Conservation (phyloP, 1,284 basidiomycete genomes). For the Pascua sp. region DNA sequence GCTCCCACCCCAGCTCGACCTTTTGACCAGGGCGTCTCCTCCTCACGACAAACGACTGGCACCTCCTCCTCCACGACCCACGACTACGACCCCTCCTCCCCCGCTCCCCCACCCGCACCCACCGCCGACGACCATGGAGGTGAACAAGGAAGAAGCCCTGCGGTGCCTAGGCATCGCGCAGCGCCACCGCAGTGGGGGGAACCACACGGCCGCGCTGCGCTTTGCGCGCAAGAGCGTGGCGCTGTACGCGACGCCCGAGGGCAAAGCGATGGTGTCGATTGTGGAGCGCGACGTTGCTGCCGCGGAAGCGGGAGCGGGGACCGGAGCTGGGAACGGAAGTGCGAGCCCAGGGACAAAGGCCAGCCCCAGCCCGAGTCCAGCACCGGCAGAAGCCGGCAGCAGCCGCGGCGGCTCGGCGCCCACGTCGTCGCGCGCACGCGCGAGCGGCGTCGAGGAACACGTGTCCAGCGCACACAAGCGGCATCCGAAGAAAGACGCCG, state of each 20-base stretch:
- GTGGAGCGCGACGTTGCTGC: constrained; percentile 43
- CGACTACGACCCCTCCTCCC: no score
- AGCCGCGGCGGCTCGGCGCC: not conserved
- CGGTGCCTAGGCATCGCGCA: constrained; percentile 74
- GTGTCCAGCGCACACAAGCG: constrained; percentile 42
- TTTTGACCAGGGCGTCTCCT: no score
- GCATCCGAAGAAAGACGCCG: constrained; percentile 3
- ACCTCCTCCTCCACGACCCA: no score
- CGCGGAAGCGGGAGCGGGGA: constrained; percentile 32
- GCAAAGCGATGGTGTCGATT: constrained; percentile 51
- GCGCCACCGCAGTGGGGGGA: constrained; percentile 66
- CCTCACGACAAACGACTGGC: no score
- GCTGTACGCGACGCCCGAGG: constrained; percentile 79
- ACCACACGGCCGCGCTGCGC: constrained; percentile 73
- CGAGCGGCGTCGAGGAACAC: constrained; percentile 47
- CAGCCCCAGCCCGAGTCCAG: not conserved
- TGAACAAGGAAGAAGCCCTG: constrained; percentile 82
- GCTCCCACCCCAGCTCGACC: no score
- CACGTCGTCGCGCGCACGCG: constrained; percentile 20
- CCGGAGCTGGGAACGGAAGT: constrained; percentile 22
- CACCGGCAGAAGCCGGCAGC: not conserved
- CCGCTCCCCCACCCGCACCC: no score
- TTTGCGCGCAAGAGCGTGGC: constrained; percentile 87
- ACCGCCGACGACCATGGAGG: constrained; percentile 60
- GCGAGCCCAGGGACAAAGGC: no score